These are phyloP conservation scores for Elymus sibiricus DNA, from an alignment of 176 grass and related monocot species.

Conservation along the genomic window DNA sequence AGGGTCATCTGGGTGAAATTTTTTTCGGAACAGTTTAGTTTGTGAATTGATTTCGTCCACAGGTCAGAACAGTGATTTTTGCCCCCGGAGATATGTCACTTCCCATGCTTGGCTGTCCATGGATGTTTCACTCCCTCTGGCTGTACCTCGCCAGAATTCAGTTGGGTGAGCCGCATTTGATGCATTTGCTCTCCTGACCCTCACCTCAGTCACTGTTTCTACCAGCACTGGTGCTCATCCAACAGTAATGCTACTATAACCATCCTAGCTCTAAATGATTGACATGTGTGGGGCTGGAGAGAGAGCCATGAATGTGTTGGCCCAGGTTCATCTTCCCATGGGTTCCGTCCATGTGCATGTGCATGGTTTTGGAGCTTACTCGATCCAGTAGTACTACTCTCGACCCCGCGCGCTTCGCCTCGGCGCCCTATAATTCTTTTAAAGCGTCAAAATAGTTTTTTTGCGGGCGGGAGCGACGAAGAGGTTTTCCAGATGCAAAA, in stretches of 20 bases:
- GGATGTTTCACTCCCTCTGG: not conserved
- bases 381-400: too few relatives aligned
- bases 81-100: too few relatives aligned
- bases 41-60: too few relatives aligned
- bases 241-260: not conserved
- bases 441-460: too few relatives aligned
- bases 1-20: too few relatives aligned
- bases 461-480: too few relatives aligned
- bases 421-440: too few relatives aligned
- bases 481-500: too few relatives aligned
- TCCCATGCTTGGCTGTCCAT: not conserved
- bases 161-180: slow-evolving; percentile 21
- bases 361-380: not conserved
- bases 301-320: not conserved
- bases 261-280: not conserved
- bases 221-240: not conserved
- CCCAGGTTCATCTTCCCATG: not conserved
- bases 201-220: not conserved
- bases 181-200: not conserved
- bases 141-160: slow-evolving; percentile 5
- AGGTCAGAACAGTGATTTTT: too few relatives aligned
- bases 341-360: too few relatives aligned
- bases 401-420: too few relatives aligned
- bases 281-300: not conserved
- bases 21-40: too few relatives aligned